Base-by-base conservation (phyloP, 1,139 yeast species). In the Saccharomyces hybrid region DNA sequence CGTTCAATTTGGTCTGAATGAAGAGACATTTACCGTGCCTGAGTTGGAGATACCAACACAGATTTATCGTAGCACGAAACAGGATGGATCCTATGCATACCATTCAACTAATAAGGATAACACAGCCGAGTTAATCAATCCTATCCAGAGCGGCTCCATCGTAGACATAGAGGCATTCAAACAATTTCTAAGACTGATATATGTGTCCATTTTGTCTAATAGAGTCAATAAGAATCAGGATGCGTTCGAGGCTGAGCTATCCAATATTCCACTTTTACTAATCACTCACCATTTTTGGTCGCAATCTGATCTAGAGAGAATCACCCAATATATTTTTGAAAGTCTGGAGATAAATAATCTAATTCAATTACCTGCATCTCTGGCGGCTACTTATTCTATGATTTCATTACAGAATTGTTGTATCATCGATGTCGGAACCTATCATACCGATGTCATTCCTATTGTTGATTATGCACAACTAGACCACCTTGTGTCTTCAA, bases 281-380 rank as follows among this genome's bases (percentile, higher is more conserved):
- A 76, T 84, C 1, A 82, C 91, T 4, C 78, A 88, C 34, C 72
- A 81, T 48, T 74, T 78, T 26, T 89, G 96, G 95, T 80, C 88
- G 1, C 82, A 86, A 53, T 63, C 75, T 4, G 81, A 84, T 59
- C 70, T 84, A 32, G 98, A 91, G 70, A 69, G 70, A 27, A 77
- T 90, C 50, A 83, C 95, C n/a, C 85, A 84, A 64, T 88, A 82
- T 63, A 84, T 82, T 11, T 84, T 91, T 68, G 97, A 90, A 69
- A 73, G 75, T 16, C 74, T 89, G 63, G 85, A 85, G 56, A 76
- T 89, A 53, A 84, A 88, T 5, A 95, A 88, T 0, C 82, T 91
- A 63, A 78, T 88, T 52, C 69, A 89, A 2, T 66, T 88, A 49
- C 90, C 95, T 54, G 73, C 79, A 42, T 76, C 93, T 1, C 73